Percentiles rank a stretch among this genome's conserved stretches.
These are phyloP conservation scores for Coniosporium tulheliwenetii DNA, from an alignment of 2,329 filamentous ascomycete genomes.

Conservation along the genomic window DNA sequence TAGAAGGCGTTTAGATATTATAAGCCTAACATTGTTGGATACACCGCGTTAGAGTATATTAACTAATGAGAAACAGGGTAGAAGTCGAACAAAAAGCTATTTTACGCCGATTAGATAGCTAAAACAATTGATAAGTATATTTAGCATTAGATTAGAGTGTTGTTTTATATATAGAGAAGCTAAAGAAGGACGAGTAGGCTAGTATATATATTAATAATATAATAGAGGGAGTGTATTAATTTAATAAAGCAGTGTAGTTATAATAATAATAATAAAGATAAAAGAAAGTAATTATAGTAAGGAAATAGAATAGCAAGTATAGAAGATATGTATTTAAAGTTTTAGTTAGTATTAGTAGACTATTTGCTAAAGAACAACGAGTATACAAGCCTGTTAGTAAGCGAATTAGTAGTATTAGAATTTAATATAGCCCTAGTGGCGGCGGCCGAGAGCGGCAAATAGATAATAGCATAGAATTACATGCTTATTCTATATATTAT, in stretches of 20 bases:
- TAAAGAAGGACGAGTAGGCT: neutral
- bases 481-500: constrained; percentile 8
- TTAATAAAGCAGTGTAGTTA: neutral
- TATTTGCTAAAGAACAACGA: constrained; percentile 5
- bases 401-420: constrained; percentile 8
- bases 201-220: neutral
- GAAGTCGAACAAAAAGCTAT: too few species aligned
- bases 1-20: too few species aligned
- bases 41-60: too few species aligned
- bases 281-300: too few species aligned
- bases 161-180: neutral
- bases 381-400: constrained; percentile 9
- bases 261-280: too few species aligned
- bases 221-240: neutral
- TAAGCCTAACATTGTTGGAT: too few species aligned
- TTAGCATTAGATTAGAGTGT: too few species aligned
- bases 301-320: too few species aligned
- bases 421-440: too few species aligned
- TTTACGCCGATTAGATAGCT: too few species aligned
- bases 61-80: too few species aligned
- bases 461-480: constrained; percentile 7
- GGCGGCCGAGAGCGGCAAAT: constrained; percentile 7
- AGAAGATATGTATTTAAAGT: constrained; percentile 5
- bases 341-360: constrained; percentile 9
- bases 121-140: too few species aligned